Base-by-base conservation (phyloP, 108 stramenopile species). In the Pseudonitzschia delicatissima region DNA sequence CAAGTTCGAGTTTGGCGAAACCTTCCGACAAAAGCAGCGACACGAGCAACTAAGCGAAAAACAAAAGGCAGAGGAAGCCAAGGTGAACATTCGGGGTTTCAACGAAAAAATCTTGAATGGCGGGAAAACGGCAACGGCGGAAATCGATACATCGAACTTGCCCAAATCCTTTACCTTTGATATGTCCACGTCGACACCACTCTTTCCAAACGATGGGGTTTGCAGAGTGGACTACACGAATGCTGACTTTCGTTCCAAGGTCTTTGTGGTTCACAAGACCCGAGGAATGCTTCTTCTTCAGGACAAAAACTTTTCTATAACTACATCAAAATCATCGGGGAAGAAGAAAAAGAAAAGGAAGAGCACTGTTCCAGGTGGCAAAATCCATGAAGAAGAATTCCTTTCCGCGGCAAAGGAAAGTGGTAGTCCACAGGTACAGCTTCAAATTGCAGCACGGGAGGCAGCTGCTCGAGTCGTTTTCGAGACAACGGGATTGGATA, bases 1-100 rank as follows among this genome's bases (percentile, higher is more conserved):
- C n/a, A 29, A 29, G 13, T 61, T 67, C 13, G 48, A 45, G n/a
- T 73, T 62, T 51, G 72, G 72, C 8, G 72, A 73, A 51, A 51
- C 72, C 23, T 73, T 73, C 31, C 72, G 72, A 25, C 65, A 73
- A 47, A 59, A 67, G 36, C 57, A 73, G 35, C 45, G 72, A 27
- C 23, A 32, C 36, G 37, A 52, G 4, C n/a, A 53, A 33, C 40
- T 67, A 25, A 45, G 57, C 23, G 72, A 66, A 13, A 66, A 62
- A 27, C 57, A 67, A 33, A 29, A 39, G 13, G 28, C 49, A 20
- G 32, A 61, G 35, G 72, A 73, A 29, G 72, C 72, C 1, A 50
- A 42, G 25, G 32, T 51, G 35, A 9, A 12, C 6, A 35, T 39
- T 17, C 64, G 35, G 58, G 63, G 64, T 29, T 68, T 68, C 34